Conservation (phyloP, 1,284 basidiomycete species). For the Fomitopsis palustris region DNA sequence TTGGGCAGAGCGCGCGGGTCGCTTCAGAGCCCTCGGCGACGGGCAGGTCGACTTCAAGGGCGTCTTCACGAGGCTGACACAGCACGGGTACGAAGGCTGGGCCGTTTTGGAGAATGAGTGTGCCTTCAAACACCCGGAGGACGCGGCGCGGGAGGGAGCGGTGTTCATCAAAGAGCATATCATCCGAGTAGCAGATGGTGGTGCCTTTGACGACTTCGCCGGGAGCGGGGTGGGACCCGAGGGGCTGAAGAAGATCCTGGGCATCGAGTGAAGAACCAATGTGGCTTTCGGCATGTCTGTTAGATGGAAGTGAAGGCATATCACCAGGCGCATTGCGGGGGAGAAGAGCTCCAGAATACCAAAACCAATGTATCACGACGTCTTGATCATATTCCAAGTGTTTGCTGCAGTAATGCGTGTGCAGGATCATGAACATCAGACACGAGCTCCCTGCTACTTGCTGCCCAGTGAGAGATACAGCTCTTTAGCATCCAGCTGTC, state of each 20-base stretch:
- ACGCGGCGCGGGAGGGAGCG: neutral
- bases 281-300: too few relatives aligned
- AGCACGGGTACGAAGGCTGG: neutral
- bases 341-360: too few relatives aligned
- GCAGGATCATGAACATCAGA: too few relatives aligned
- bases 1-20: neutral
- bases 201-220: neutral
- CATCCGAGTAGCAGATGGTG: neutral
- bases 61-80: neutral
- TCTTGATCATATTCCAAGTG: too few relatives aligned
- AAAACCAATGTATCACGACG: too few relatives aligned
- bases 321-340: too few relatives aligned
- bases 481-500: too few relatives aligned
- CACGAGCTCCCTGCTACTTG: too few relatives aligned
- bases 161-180: neutral
- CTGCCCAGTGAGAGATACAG: too few relatives aligned
- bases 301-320: too few relatives aligned
- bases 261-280: neutral
- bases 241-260: neutral
- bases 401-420: too few relatives aligned
- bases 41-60: conserved; percentile 1
- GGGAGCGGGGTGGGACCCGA: neutral
- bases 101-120: neutral
- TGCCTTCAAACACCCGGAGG: neutral
- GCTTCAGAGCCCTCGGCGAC: neutral